Conservation (phyloP, 1,284 basidiomycete genomes). For the Cryptococcus jaspeensis region DNA sequence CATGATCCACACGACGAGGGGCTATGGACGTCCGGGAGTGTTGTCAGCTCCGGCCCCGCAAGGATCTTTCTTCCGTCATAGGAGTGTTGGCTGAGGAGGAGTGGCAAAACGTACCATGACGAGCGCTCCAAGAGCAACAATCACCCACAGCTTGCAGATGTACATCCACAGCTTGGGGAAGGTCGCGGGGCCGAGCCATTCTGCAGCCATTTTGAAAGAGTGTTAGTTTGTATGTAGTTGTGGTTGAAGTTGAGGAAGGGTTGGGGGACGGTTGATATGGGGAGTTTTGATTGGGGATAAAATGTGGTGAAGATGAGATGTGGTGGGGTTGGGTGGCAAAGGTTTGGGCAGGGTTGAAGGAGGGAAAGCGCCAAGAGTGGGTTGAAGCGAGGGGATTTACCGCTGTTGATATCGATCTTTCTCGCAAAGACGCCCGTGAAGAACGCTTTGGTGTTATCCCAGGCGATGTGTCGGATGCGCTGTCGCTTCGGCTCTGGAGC, state of each 20-base stretch:
- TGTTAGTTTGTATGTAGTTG: not conserved
- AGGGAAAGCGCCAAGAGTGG: no score
- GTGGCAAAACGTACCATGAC: constrained; percentile 30
- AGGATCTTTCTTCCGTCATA: not conserved
- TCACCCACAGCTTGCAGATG: constrained; percentile 28
- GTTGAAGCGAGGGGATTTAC: no score
- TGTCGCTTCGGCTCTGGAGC: no score
- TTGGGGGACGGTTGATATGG: not conserved
- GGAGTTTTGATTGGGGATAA: not conserved
- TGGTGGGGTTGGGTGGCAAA: no score
- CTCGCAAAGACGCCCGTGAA: no score
- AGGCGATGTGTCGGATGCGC: no score
- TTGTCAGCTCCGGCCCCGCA: not conserved
- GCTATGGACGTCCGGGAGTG: constrained; percentile 5
- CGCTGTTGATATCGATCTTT: no score
- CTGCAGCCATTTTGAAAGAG: constrained; percentile 9
- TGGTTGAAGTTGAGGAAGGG: not conserved
- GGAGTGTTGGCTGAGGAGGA: not conserved
- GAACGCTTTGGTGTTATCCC: no score
- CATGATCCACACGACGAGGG: constrained; percentile 25
- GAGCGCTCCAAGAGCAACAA: constrained; percentile 29
- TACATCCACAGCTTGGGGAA: constrained; percentile 21
- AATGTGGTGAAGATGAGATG: no score
- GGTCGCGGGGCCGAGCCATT: constrained; percentile 14
- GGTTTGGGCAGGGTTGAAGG: no score